Percentiles rank a stretch among this genome's conserved stretches.
These are phyloP conservation scores for Aspergillus sp. DNA, from an alignment of 2,329 filamentous ascomycete genomes.

Conservation along the genomic window DNA sequence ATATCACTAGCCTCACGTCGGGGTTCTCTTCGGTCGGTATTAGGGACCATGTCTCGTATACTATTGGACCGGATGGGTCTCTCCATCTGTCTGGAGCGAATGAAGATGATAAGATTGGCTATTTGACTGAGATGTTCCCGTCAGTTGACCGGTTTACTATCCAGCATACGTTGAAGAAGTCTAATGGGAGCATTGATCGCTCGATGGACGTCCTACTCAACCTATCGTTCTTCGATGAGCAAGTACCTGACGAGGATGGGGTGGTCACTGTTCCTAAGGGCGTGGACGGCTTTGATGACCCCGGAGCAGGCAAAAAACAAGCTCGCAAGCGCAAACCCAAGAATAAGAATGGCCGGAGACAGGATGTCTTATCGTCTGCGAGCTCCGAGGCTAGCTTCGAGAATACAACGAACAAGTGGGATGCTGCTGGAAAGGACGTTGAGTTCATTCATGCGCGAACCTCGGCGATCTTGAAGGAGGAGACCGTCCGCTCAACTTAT, in stretches of 20 bases:
- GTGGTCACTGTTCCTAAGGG: slow-evolving; percentile 61
- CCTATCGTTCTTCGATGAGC: slow-evolving; percentile 72
- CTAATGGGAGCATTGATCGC: slow-evolving; percentile 64
- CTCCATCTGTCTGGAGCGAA: slow-evolving; percentile 31
- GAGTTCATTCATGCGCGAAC: slow-evolving; percentile 61
- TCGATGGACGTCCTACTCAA: slow-evolving; percentile 82
- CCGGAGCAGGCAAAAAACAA: slow-evolving; percentile 46
- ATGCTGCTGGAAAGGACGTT: slow-evolving; percentile 57
- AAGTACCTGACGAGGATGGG: slow-evolving; percentile 54
- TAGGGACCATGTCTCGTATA: slow-evolving; percentile 29
- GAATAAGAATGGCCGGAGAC: slow-evolving; percentile 36
- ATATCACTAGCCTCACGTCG: slow-evolving; percentile 52
- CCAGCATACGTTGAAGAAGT: slow-evolving; percentile 66
- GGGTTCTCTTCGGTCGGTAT: slow-evolving; percentile 44
- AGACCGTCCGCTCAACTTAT: slow-evolving; percentile 58
- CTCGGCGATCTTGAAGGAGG: slow-evolving; percentile 47
- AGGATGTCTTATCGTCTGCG: slow-evolving; percentile 16
- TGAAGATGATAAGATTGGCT: slow-evolving; percentile 61
- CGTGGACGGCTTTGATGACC: slow-evolving; percentile 76
- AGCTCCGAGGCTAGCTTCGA: slow-evolving; percentile 18
- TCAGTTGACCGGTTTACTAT: slow-evolving; percentile 67
- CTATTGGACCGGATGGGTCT: slow-evolving; percentile 30
- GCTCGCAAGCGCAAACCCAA: slow-evolving; percentile 46
- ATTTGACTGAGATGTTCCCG: slow-evolving; percentile 72
- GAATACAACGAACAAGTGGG: slow-evolving; percentile 57